phyloP scores from a whole-genome alignment of 176 grass and related monocot species.

The Poa annua region DNA sequence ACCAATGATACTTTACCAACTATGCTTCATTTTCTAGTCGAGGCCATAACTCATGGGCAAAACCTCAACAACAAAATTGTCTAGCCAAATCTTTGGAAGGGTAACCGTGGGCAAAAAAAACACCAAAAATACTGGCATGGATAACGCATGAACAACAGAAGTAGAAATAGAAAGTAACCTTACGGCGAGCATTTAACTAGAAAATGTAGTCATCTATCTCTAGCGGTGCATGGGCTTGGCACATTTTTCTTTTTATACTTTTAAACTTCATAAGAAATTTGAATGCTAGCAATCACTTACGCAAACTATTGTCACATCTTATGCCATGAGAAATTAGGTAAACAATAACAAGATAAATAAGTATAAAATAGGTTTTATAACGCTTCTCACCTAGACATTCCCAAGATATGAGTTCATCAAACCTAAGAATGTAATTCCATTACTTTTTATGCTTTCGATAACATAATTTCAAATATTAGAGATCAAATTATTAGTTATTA shows the following conservation, averaged over 20 bases:
- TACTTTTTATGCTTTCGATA: slow-evolving; percentile 5
- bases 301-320: slow-evolving; percentile 15
- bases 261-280: slow-evolving; percentile 18
- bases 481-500: neutral
- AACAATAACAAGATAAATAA: slow-evolving; percentile 1
- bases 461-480: slow-evolving; percentile 19
- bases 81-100: neutral
- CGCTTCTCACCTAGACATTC: neutral
- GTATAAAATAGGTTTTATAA: neutral
- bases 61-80: neutral
- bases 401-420: neutral
- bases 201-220: slow-evolving; percentile 5
- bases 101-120: neutral
- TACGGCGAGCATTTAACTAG: slow-evolving; percentile 2
- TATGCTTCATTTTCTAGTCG: neutral
- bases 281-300: slow-evolving; percentile 13
- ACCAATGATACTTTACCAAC: neutral
- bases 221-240: neutral
- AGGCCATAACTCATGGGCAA: neutral
- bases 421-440: slow-evolving; percentile 7
- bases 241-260: neutral
- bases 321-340: slow-evolving; percentile 24
- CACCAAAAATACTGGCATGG: neutral
- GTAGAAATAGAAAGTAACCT: neutral
- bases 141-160: slow-evolving; percentile 10